These are phyloP conservation scores for Termitomyces titanicus DNA, from an alignment of 768 basidiomycete species.

Conservation along the genomic window DNA sequence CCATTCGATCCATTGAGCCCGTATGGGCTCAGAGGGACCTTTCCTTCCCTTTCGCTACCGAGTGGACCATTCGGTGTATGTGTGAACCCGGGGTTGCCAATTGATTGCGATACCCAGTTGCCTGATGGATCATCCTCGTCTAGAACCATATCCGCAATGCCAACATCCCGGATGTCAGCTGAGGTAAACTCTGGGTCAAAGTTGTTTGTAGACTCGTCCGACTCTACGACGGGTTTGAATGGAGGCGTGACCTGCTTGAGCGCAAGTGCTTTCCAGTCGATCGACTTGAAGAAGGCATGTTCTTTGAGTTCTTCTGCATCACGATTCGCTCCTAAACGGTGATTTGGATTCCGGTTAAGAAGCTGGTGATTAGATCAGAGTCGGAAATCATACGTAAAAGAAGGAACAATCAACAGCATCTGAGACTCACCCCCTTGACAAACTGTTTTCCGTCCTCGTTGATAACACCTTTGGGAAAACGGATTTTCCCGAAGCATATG, in stretches of 20 bases:
- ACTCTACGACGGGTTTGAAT: conserved; percentile 97
- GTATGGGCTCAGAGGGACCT: conserved; percentile 13
- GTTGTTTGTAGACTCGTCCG: conserved; percentile 96
- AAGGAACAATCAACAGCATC: conserved; percentile 1
- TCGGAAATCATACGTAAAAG: not conserved
- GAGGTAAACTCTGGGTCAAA: conserved; percentile 98
- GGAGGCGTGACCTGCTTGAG: conserved; percentile 92
- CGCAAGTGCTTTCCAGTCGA: conserved; percentile 89
- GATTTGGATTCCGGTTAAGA: conserved; percentile 97
- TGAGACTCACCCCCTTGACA: conserved; percentile 90
- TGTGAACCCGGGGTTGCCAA: conserved; percentile 31
- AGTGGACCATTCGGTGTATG: conserved; percentile 79
- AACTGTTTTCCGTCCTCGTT: conserved; percentile 98
- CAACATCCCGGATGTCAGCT: conserved; percentile 79
- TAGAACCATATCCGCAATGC: conserved; percentile 47
- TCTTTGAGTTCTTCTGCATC: conserved; percentile 95
- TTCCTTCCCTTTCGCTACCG: conserved; percentile 48
- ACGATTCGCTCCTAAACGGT: conserved; percentile 86
- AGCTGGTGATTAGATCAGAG: conserved; percentile 48
- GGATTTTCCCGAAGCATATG: conserved; percentile 97
- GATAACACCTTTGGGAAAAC: conserved; percentile 96
- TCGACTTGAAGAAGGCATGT: conserved; percentile 87
- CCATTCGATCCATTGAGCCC: conserved; percentile 17
- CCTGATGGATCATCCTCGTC: conserved; percentile 69
- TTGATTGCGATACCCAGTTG: conserved; percentile 56